Evolutionary conservation across 768 basidiomycete species (phyloP), one percentile per base, ranked within the genome.

Genomic region (Agrocybe chaxingu): DNA sequence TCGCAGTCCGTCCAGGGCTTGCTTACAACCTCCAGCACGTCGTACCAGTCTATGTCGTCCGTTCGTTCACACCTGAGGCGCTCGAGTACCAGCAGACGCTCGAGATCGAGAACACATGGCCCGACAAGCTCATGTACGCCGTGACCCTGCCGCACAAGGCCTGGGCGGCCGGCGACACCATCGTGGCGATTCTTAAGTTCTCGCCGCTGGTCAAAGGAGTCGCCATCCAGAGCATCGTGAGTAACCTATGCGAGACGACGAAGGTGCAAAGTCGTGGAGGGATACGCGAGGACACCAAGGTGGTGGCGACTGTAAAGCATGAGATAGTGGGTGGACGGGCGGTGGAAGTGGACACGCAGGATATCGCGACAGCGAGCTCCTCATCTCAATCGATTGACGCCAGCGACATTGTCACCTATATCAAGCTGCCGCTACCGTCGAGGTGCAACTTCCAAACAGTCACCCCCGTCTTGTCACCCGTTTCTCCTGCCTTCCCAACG

Each of bases 91-190:
- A 92, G 61, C 94, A 98, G 64, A 92, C 92, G 1, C 79, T 97
- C 51, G 96, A 98, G 66, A 86, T 92, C 57, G 91, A 97, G 68
- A 97, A 95, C 66, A 94, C 93, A 11, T 98, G 96, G 96, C 94
- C 96, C 0, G 88, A 87, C 16, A 98, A 98, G 71, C 73, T 97
- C 69, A 96, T 95, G 94, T 98, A 96, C 66, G 85, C 88, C 4
- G 81, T 92, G 62, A 89, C 93, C 72, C 69, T 98, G 31, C 95
- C 95, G 0, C 93, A 96, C 76, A 96, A 95, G 63, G 96, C 95
- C 0, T 98, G 89, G 84, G 91, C 93, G 0, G 89, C 86, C 0
- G 95, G 94, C 5, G 94, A 98, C 67, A 78, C 77, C 8, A 70
- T 97, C 49, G 86, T 87, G 0, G 86, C 91, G 0, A 70, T 87